Evolutionary conservation across 2,329 filamentous ascomycete species (phyloP).

Genomic region (Ceratocystis alfenasii): DNA sequence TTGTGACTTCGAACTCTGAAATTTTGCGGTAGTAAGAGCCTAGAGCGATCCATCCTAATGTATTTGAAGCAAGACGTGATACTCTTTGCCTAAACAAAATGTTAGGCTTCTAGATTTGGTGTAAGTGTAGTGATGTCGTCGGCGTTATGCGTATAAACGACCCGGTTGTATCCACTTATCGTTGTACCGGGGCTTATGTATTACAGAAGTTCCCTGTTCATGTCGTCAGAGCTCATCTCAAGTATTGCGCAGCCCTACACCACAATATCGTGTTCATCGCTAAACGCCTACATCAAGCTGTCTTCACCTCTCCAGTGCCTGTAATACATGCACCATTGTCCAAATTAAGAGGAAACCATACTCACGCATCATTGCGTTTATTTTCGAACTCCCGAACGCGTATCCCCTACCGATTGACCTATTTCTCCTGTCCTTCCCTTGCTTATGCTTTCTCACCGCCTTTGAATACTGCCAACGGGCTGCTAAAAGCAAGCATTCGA

Average conservation of each 20-base stretch:
- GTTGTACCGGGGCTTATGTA: not conserved
- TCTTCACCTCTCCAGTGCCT: not conserved
- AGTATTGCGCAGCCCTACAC: not conserved
- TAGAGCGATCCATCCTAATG: not conserved
- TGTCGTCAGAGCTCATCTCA: conserved; percentile 5
- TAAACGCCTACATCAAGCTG: not conserved
- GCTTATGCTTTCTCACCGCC: not conserved
- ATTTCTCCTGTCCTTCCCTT: not conserved
- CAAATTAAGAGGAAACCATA: not conserved
- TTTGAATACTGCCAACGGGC: not conserved
- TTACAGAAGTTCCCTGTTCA: not conserved
- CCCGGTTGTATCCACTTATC: not conserved
- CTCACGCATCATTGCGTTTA: not conserved
- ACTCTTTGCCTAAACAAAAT: not conserved
- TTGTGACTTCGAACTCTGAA: too few species aligned
- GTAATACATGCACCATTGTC: not conserved
- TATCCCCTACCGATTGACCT: not conserved
- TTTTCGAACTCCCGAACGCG: not conserved
- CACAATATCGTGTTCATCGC: not conserved
- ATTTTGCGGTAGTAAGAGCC: not conserved
- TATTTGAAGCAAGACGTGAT: not conserved
- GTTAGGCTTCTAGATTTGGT: not conserved
- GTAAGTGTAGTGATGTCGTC: conserved; percentile 9
- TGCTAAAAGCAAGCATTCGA: not conserved
- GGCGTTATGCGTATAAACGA: conserved; percentile 1